Conservation (phyloP, 1,284 basidiomycete species). For the Naganishia sp. region DNA sequence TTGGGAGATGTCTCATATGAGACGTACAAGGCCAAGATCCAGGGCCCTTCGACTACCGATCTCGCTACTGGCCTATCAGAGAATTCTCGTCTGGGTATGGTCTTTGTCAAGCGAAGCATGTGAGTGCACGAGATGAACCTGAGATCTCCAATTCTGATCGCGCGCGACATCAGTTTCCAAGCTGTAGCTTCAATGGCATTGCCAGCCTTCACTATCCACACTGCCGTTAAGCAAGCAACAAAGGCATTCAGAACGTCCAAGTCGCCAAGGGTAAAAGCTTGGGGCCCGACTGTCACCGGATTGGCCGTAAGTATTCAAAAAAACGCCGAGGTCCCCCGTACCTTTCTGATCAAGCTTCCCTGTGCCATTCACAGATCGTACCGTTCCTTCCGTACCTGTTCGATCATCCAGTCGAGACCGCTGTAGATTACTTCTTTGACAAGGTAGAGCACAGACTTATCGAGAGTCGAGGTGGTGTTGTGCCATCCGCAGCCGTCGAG, state of each 20-base stretch:
- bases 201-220: constrained; percentile 73
- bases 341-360: background rate
- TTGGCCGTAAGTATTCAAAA: constrained; percentile 44
- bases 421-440: constrained; percentile 56
- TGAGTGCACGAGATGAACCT: constrained; percentile 7
- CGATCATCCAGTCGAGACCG: constrained; percentile 68
- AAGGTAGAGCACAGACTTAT: constrained; percentile 53
- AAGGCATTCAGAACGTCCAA: constrained; percentile 68
- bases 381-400: constrained; percentile 79
- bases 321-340: background rate
- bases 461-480: constrained; percentile 32
- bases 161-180: constrained; percentile 61
- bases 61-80: constrained; percentile 73
- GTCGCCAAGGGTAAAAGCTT: constrained; percentile 65
- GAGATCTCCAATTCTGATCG: constrained; percentile 19
- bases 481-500: constrained; percentile 14
- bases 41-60: constrained; percentile 71
- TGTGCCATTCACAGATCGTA: constrained; percentile 55
- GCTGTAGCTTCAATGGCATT: constrained; percentile 78
- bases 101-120: constrained; percentile 72
- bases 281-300: constrained; percentile 80
- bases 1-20: constrained; percentile 86
- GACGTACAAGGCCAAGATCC: constrained; percentile 77
- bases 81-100: constrained; percentile 67
- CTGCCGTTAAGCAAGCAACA: constrained; percentile 74